Base-by-base conservation (phyloP, 306 rosid genomes). In the Phaseolus lunatus region DNA sequence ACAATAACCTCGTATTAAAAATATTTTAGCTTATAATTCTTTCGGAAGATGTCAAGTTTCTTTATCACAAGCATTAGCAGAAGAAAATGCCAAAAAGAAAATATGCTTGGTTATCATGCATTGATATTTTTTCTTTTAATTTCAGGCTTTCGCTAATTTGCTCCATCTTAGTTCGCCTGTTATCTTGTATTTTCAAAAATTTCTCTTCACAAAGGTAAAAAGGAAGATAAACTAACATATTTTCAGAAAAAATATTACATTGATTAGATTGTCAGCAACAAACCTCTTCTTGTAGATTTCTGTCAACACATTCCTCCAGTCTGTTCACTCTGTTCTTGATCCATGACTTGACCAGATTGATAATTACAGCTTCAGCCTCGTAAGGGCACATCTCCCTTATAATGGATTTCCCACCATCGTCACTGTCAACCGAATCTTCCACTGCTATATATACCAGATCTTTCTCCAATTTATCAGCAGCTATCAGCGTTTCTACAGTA, bases 361-460 rank as follows among this genome's bases (percentile, higher is more conserved):
- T 75, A 70, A 89, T 85, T 31, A 87, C 83, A 54, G 88, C 83
- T 82, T 93, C 97, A 75, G 96, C 89, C 84, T 90, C 97, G 2
- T 85, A 93, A 67, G 97, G 97, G 76, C 88, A 92, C 92, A 93
- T 93, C 90, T 90, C 94, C 81, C 84, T 83, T 73, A 93, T 89
- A 57, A 93, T 73, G 35, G 96, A 90, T 82, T 86, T 93, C 39
- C 97, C 97, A 18, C 97, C 97, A 82, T 93, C 96, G 69, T 93
- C 96, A 72, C 97, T 90, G 58, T 93, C 94, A 27, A 82, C 91
- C 3, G 91, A 86, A 86, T 93, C 96, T 81, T 83, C 90, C 1
- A 89, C 97, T 22, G 97, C 94, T 78, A 93, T 93, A 82, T 87
- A 96, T 78, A 90, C 97, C 20, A 93, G 89, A 87, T 89, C 92